phyloP scores from a whole-genome alignment of 768 basidiomycete species.

The Paxillus rubicundulus region DNA sequence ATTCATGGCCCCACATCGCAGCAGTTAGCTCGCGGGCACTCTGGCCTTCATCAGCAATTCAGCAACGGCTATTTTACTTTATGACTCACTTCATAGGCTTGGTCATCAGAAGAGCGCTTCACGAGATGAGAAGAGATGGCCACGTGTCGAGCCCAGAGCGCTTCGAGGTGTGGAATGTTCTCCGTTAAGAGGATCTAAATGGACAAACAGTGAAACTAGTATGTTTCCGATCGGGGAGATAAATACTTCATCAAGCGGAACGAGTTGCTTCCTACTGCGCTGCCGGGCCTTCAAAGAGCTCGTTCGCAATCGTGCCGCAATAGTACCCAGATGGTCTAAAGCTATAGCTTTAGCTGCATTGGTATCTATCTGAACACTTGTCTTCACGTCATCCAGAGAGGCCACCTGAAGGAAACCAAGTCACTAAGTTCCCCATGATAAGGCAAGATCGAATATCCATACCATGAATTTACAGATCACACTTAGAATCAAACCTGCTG shows the following conservation, averaged over 20 bases:
- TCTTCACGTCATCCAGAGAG: slow-evolving; percentile 80
- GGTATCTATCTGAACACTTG: slow-evolving; percentile 58
- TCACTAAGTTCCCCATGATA: background rate
- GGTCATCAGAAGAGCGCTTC: slow-evolving; percentile 73
- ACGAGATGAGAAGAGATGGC: slow-evolving; percentile 65
- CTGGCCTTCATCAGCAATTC: slow-evolving; percentile 27
- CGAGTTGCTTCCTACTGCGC: slow-evolving; percentile 32
- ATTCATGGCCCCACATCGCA: slow-evolving; percentile 78
- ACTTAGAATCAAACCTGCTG: slow-evolving; percentile 74
- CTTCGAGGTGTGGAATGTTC: slow-evolving; percentile 52
- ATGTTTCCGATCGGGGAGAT: background rate
- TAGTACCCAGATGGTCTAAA: slow-evolving; percentile 90
- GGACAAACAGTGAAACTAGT: background rate
- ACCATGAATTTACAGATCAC: slow-evolving; percentile 89
- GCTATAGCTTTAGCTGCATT: slow-evolving; percentile 88
- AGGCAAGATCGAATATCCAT: slow-evolving; percentile 10
- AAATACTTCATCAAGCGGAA: slow-evolving; percentile 70
- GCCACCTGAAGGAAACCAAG: slow-evolving; percentile 51
- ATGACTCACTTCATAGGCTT: slow-evolving; percentile 69
- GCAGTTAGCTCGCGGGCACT: slow-evolving; percentile 82
- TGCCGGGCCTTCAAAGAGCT: slow-evolving; percentile 43
- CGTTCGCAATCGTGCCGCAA: slow-evolving; percentile 76
- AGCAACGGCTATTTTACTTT: background rate
- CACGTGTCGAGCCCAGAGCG: slow-evolving; percentile 58
- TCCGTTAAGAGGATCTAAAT: slow-evolving; percentile 51